Evolutionary conservation across 345 rosid species (phyloP).

Genomic region (Gossypium ekmanianum): DNA sequence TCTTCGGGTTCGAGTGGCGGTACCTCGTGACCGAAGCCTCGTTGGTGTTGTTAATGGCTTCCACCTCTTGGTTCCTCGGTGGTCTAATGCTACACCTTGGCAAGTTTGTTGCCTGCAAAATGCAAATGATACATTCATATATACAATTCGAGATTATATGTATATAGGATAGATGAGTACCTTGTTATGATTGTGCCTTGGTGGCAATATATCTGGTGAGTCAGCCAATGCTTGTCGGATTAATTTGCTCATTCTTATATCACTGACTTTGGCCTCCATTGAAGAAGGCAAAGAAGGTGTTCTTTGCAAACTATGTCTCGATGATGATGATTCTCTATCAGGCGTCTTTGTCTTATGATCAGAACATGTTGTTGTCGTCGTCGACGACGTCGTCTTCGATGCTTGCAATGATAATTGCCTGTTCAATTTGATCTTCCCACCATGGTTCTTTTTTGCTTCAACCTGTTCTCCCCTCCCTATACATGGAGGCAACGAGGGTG

Average conservation of each 20-base stretch:
- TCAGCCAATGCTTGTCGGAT: slow-evolving; percentile 49
- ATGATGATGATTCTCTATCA: neutral
- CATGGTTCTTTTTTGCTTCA: slow-evolving; percentile 21
- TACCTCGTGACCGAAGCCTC: slow-evolving; percentile 24
- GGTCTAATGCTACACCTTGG: slow-evolving; percentile 32
- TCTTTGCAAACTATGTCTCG: slow-evolving; percentile 28
- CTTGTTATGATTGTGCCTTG: slow-evolving; percentile 30
- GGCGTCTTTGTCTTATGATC: neutral
- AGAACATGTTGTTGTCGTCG: neutral
- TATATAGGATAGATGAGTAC: slow-evolving; percentile 20
- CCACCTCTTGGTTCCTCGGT: slow-evolving; percentile 34
- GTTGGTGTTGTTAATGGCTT: slow-evolving; percentile 4
- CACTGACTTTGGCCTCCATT: slow-evolving; percentile 27
- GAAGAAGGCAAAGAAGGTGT: slow-evolving; percentile 47
- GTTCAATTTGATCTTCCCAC: slow-evolving; percentile 21
- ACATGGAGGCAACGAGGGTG: slow-evolving; percentile 35
- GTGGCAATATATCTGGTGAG: slow-evolving; percentile 23
- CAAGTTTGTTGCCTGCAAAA: slow-evolving; percentile 28
- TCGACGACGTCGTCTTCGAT: slow-evolving; percentile 2
- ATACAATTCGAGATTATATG: neutral
- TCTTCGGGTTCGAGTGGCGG: slow-evolving; percentile 15
- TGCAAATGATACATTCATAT: neutral
- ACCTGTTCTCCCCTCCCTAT: slow-evolving; percentile 26
- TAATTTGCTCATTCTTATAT: slow-evolving; percentile 54
- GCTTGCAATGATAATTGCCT: slow-evolving; percentile 44